Evolutionary conservation across 352 stramenopile species (phyloP), one percentile per base, ranked within the genome.

Genomic region (Globisporangium parvum): DNA sequence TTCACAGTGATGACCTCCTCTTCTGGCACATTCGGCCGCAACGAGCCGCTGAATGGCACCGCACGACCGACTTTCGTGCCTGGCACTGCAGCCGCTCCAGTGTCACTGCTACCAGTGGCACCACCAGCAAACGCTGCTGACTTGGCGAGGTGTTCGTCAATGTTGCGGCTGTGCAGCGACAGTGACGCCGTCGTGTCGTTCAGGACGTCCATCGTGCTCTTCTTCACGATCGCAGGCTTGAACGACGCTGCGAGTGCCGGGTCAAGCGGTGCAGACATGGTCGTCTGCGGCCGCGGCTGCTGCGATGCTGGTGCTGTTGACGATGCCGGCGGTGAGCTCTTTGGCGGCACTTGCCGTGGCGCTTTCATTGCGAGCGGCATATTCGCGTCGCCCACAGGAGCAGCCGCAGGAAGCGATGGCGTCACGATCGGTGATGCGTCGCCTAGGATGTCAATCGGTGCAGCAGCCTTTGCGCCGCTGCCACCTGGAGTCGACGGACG

Each of bases 1-100:
- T 87, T 85, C 11, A 92, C 74, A 2, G 86, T 35, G 18, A 89
- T 72, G 33, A 90, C 51, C 31, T 90, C 81, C 60, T 90, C 81
- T 37, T 92, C 81, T 0, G 76, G 75, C 0, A 80, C 66, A 31
- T 88, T 84, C 0, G 75, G 69, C 39, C 78, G 62, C 11, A 57
- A 57, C 1, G 71, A 72, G 1, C 76, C 69, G 28, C 76, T 88
- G 33, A 85, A 80, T 33, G 83, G 80, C 18, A 73, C 80, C 0
- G 78, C 75, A 28, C 67, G 80, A 4, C 70, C 69, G 42, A 73
- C 65, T 44, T 74, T 77, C 0, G 69, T 69, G 37, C 37, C 37
- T 41, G 37, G 37, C 15, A 15, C 37, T 6, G 37, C 15, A 6
- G 37, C 11, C 3, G 37, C 37, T 6, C 12, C 37, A 41, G 1